Percentiles rank a stretch among this genome's conserved stretches.
Conservation (phyloP, 2,329 filamentous ascomycete species). For the Ophiostoma australiae region DNA sequence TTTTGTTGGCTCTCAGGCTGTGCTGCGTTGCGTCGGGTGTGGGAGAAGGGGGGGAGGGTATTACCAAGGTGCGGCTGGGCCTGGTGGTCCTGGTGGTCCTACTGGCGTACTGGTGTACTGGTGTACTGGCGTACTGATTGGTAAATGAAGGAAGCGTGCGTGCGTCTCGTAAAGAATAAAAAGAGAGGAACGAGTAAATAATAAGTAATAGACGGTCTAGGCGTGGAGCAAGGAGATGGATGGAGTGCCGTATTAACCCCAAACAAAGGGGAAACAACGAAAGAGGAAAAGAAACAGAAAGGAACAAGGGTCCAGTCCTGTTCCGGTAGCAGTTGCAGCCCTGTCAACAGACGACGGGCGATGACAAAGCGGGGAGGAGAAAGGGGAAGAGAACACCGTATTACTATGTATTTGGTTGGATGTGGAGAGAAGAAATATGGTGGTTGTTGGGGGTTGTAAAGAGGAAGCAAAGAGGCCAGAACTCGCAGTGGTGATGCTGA, state of each 20-base stretch:
- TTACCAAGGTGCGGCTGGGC: slow-evolving; percentile 21
- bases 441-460: neutral
- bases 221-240: slow-evolving; percentile 6
- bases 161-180: slow-evolving; percentile 15
- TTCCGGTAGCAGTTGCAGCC: slow-evolving; percentile 16
- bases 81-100: slow-evolving; percentile 9
- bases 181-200: neutral
- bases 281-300: neutral
- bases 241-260: neutral
- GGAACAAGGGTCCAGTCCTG: slow-evolving; percentile 7
- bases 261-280: slow-evolving; percentile 1
- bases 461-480: slow-evolving; percentile 6
- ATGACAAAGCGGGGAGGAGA: slow-evolving; percentile 1
- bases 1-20: slow-evolving; percentile 9
- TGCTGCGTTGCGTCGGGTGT: slow-evolving; percentile 14
- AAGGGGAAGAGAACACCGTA: neutral
- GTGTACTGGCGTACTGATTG: neutral
- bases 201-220: neutral
- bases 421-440: neutral
- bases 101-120: neutral
- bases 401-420: neutral
- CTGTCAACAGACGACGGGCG: slow-evolving; percentile 10
- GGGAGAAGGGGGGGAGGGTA: slow-evolving; percentile 15
- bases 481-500: neutral
- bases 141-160: neutral